Percentiles rank a stretch among this genome's conserved stretches.
Evolutionary conservation across 495 filamentous ascomycete genomes (phyloP).

Genomic region (Articulospora tetracladia): DNA sequence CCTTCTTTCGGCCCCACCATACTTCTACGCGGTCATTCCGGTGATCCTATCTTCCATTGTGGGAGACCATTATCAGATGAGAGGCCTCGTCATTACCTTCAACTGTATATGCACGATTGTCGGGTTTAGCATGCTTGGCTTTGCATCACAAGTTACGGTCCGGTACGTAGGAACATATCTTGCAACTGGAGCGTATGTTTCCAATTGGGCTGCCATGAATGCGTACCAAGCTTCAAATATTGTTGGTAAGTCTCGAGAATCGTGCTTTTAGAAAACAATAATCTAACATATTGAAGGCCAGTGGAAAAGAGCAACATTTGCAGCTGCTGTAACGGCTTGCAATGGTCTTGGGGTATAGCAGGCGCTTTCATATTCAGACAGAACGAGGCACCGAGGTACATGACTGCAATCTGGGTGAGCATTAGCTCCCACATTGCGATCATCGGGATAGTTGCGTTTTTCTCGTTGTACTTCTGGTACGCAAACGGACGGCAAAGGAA

Average conservation of each 20-base stretch:
- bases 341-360: constrained; percentile 76
- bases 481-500: constrained; percentile 49
- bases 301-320: constrained; percentile 73
- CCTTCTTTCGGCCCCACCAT: constrained; percentile 70
- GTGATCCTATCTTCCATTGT: constrained; percentile 66
- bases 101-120: constrained; percentile 67
- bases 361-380: constrained; percentile 71
- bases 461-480: constrained; percentile 58
- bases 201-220: constrained; percentile 76
- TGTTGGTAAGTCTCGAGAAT: constrained; percentile 29
- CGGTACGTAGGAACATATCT: constrained; percentile 73
- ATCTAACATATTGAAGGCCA: constrained; percentile 34
- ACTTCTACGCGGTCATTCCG: constrained; percentile 71
- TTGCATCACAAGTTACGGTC: constrained; percentile 61
- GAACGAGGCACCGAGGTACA: constrained; percentile 63
- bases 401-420: constrained; percentile 68
- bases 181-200: constrained; percentile 73
- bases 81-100: constrained; percentile 69
- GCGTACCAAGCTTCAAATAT: constrained; percentile 72
- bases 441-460: constrained; percentile 54
- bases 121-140: constrained; percentile 72
- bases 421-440: constrained; percentile 70
- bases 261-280: not conserved
- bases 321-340: constrained; percentile 63
- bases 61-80: constrained; percentile 60